Base-by-base conservation (phyloP, 2,329 filamentous ascomycete genomes). In the Paracoccidioides brasiliensis region DNA sequence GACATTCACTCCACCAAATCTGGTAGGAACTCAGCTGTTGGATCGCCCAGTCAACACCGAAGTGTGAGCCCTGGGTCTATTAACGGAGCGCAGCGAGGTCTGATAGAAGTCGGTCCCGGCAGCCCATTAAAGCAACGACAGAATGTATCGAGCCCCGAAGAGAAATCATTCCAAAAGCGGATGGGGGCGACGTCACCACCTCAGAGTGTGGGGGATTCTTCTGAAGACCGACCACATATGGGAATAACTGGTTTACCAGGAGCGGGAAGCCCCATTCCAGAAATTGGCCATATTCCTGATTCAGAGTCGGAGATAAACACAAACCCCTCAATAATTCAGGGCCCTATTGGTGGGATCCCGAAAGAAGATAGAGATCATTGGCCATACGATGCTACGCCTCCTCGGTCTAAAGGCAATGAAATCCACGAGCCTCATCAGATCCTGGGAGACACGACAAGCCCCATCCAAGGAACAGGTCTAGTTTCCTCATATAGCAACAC, bases 291-390 rank as follows among this genome's bases (percentile, higher is more conserved):
- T 60, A 77, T 74, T 48, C 67, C 78, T 22, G 79, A 80, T 44
- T 69, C 70, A 55, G 59, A 62, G 54, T 61, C 60, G 37, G 89
- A 94, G 58, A 78, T 88, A 14, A 84, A 82, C 48, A 95, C 90
- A 15, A 94, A 94, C 65, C 89, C 89, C 2, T 95, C 90, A 0
- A 78, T 90, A 52, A 82, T 94, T 43, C 80, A 90, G 61, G 88
- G 86, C 15, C 84, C 84, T 0, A 79, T 86, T 52, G 83, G 81
- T 52, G 81, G 80, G 38, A 66, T 72, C 32, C 67, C 74, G 48
- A 74, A 75, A 60, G 74, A 72, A 49, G 72, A 70, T 58, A 69
- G 69, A 28, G 76, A 78, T 52, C 74, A 77, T 54, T 83, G 80
- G 76, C 76, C 76, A 37, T 80, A 80, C 55, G 74, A 80, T 55